phyloP scores from a whole-genome alignment of 768 basidiomycete genomes.

The Tephrocybe sp. region DNA sequence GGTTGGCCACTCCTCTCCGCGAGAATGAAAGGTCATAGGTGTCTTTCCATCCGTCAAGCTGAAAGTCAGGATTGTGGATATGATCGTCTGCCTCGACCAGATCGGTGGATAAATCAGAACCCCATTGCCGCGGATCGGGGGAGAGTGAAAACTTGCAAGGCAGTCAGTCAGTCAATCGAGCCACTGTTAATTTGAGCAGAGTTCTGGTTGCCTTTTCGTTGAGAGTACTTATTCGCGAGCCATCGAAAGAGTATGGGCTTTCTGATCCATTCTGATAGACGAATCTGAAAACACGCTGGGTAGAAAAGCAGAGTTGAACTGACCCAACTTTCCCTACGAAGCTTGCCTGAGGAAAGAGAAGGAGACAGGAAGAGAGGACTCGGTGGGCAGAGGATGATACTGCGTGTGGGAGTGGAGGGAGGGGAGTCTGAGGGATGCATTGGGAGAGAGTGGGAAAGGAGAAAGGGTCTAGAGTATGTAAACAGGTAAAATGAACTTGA shows the following conservation, averaged over 20 bases:
- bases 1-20: slow-evolving; percentile 63
- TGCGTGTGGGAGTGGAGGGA: slow-evolving; percentile 28
- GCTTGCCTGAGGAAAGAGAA: slow-evolving; percentile 29
- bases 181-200: neutral
- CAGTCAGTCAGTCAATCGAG: neutral
- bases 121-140: slow-evolving; percentile 67
- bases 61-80: slow-evolving; percentile 62
- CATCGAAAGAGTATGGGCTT: slow-evolving; percentile 43
- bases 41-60: slow-evolving; percentile 23
- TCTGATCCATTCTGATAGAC: slow-evolving; percentile 30
- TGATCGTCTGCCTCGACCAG: slow-evolving; percentile 66
- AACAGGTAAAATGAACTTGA: slow-evolving; percentile 11
- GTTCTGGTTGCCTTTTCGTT: slow-evolving; percentile 38
- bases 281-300: neutral
- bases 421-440: slow-evolving; percentile 21
- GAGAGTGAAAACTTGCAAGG: slow-evolving; percentile 54
- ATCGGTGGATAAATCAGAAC: slow-evolving; percentile 53
- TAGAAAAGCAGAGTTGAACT: slow-evolving; percentile 1
- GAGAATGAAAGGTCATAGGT: slow-evolving; percentile 45
- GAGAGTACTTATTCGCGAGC: slow-evolving; percentile 38
- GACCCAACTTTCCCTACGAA: slow-evolving; percentile 42
- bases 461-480: slow-evolving; percentile 13
- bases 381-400: slow-evolving; percentile 20
- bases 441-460: slow-evolving; percentile 21
- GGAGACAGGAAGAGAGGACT: slow-evolving; percentile 8